phyloP scores from a whole-genome alignment of 257 asterid species.

The Orobanche coerulescens region DNA sequence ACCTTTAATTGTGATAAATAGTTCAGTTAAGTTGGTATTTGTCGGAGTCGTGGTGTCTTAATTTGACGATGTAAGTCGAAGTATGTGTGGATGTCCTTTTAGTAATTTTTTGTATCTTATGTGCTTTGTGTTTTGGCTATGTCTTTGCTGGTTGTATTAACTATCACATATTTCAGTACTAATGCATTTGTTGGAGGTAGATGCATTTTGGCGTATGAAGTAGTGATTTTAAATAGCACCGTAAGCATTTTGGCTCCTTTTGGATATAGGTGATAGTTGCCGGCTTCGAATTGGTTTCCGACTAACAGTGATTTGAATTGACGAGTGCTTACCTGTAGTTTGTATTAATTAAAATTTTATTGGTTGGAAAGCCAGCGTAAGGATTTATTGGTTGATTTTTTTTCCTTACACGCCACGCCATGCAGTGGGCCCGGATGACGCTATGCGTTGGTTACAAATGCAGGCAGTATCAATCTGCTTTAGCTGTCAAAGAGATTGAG shows the following conservation, averaged over 20 bases:
- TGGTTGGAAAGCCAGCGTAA: constrained; percentile 16
- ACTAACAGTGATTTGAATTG: not conserved
- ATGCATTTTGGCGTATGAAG: constrained; percentile 12
- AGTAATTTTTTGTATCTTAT: not conserved
- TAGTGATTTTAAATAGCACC: constrained; percentile 13
- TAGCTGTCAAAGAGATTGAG: constrained; percentile 15
- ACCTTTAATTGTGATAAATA: constrained; percentile 5
- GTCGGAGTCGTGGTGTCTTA: not conserved
- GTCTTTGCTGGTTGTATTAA: not conserved
- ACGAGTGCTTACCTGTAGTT: not conserved
- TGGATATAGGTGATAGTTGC: constrained; percentile 5
- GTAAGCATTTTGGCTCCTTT: constrained; percentile 16
- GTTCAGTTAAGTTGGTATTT: constrained; percentile 9
- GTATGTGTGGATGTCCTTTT: not conserved
- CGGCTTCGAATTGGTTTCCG: constrained; percentile 19
- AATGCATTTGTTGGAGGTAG: constrained; percentile 7
- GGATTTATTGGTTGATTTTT: not conserved
- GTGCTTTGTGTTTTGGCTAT: not conserved
- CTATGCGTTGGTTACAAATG: constrained; percentile 18
- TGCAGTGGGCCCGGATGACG: constrained; percentile 17
- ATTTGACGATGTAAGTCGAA: not conserved
- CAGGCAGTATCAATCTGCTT: constrained; percentile 19
- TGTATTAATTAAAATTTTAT: constrained; percentile 1
- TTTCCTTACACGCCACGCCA: constrained; percentile 16
- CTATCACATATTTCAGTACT: not conserved